phyloP scores from a whole-genome alignment of 1,139 yeast species.

The Yamadazyma siamensis region DNA sequence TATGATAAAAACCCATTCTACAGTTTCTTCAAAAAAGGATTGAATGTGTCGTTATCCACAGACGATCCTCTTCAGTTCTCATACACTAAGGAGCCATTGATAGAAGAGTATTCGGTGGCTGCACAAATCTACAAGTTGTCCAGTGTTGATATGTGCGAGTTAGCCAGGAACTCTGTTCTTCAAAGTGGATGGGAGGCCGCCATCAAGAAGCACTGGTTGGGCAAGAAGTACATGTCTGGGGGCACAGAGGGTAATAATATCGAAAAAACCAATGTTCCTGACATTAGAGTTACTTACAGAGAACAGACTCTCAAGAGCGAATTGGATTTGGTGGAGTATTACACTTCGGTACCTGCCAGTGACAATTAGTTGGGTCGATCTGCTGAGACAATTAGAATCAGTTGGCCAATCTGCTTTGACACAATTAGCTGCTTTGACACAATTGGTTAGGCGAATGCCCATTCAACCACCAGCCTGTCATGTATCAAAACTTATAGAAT shows the following conservation, averaged over 20 bases:
- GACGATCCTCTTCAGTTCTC: conserved; percentile 77
- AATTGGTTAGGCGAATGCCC: too few relatives aligned
- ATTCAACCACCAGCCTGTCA: too few relatives aligned
- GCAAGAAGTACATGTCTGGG: conserved; percentile 56
- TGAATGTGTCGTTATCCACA: conserved; percentile 90
- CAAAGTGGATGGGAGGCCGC: conserved; percentile 91
- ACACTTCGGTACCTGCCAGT: conserved; percentile 33
- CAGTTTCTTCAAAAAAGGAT: conserved; percentile 83
- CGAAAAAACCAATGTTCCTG: conserved; percentile 93
- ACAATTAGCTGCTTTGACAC: too few relatives aligned
- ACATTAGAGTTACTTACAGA: conserved; percentile 77
- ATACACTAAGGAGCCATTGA: conserved; percentile 95
- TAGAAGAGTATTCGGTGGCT: conserved; percentile 96
- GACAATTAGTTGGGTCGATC: neutral
- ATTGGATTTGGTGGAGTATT: conserved; percentile 64
- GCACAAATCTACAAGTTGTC: conserved; percentile 94
- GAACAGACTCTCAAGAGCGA: conserved; percentile 79
- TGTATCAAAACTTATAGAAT: too few relatives aligned
- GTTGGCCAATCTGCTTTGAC: too few relatives aligned
- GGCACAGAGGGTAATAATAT: conserved; percentile 83
- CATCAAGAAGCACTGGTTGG: conserved; percentile 90
- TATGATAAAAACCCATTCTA: conserved; percentile 95
- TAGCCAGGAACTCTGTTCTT: conserved; percentile 74
- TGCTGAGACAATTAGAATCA: neutral
- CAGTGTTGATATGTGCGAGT: conserved; percentile 96